Conservation (phyloP, 257 asterid species). For the Henckelia pumila region DNA sequence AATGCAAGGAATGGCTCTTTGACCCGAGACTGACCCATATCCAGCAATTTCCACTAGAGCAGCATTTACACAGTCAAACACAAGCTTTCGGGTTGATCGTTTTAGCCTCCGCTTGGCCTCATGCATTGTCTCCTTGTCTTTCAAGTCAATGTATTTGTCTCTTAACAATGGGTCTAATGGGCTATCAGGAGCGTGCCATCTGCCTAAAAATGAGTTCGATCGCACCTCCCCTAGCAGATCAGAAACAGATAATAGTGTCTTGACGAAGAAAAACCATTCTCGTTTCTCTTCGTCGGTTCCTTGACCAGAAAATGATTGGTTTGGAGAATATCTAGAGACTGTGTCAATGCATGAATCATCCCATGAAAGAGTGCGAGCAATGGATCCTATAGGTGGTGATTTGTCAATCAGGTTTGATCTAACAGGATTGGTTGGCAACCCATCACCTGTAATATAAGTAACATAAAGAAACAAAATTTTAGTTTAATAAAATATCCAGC, state of each 20-base stretch:
- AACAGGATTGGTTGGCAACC: constrained; percentile 37
- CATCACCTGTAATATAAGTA: constrained; percentile 45
- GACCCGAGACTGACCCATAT: constrained; percentile 41
- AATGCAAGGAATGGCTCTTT: constrained; percentile 33
- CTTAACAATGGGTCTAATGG: constrained; percentile 79
- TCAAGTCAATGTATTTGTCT: constrained; percentile 55
- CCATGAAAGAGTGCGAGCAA: constrained; percentile 73
- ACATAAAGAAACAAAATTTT: constrained; percentile 11
- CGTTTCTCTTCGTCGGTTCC: constrained; percentile 56
- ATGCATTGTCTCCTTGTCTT: constrained; percentile 47
- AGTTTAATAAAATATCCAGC: neutral
- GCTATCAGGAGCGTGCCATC: constrained; percentile 81
- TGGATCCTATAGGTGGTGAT: constrained; percentile 96
- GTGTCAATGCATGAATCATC: constrained; percentile 61
- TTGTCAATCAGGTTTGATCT: constrained; percentile 78
- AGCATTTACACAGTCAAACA: constrained; percentile 76
- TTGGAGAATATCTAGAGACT: constrained; percentile 54
- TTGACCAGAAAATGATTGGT: constrained; percentile 40
- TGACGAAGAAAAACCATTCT: constrained; percentile 63
- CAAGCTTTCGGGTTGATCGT: constrained; percentile 74
- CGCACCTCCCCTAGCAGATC: constrained; percentile 59
- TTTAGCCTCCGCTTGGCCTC: constrained; percentile 74
- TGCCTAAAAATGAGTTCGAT: constrained; percentile 36
- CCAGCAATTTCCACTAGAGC: constrained; percentile 59
- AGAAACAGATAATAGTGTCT: constrained; percentile 57